Percentiles rank a stretch among this genome's conserved stretches.
Evolutionary conservation across 768 basidiomycete species (phyloP).

Genomic region (Postia placenta): DNA sequence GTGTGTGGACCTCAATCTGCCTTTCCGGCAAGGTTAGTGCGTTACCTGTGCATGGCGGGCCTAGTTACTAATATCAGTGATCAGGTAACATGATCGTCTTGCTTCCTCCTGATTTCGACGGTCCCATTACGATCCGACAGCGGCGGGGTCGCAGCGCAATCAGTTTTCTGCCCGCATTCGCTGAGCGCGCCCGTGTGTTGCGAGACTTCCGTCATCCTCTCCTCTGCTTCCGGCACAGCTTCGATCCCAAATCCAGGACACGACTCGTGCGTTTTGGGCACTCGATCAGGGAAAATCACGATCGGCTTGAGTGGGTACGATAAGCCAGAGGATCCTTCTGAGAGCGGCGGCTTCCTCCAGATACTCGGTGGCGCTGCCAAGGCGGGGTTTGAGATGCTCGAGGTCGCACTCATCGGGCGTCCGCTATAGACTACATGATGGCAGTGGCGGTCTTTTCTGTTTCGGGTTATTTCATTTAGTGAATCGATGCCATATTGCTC

Average conservation of each 20-base stretch:
- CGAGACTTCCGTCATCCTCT: constrained; percentile 12
- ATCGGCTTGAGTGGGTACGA: constrained; percentile 16
- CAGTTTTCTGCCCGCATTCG: constrained; percentile 14
- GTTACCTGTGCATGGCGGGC: neutral
- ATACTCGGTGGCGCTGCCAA: neutral
- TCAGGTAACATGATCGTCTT: constrained; percentile 11
- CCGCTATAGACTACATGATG: neutral
- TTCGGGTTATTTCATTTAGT: too few species aligned
- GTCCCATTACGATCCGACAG: constrained; percentile 10
- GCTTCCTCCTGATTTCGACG: constrained; percentile 16
- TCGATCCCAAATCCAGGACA: neutral
- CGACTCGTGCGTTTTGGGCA: constrained; percentile 12
- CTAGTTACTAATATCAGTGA: neutral
- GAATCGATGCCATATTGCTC: too few species aligned
- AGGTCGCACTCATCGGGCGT: neutral
- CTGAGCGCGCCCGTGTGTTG: constrained; percentile 13
- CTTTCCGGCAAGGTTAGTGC: constrained; percentile 3
- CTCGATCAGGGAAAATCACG: constrained; percentile 12
- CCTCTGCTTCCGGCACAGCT: neutral
- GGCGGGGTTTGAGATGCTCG: neutral
- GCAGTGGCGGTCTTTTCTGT: too few species aligned
- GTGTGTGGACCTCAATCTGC: constrained; percentile 9
- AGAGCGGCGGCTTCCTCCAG: neutral
- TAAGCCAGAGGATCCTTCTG: neutral
- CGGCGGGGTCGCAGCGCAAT: constrained; percentile 2